Base-by-base conservation (phyloP, 2,329 filamentous ascomycete genomes). In the Colletotrichum shisoi region DNA sequence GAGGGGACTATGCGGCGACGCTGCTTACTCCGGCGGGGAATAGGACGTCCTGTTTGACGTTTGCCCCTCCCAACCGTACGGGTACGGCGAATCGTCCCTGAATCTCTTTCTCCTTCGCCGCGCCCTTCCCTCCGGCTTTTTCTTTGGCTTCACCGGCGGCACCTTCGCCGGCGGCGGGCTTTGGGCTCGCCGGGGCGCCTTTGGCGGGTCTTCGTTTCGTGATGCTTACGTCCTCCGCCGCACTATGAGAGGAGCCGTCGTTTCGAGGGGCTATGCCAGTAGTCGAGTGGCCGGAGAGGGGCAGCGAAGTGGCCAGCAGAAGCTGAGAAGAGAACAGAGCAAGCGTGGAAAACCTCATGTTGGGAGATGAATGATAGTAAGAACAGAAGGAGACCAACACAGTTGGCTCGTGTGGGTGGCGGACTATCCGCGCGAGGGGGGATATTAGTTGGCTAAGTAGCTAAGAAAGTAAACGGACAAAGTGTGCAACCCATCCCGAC, bases 21-120 rank as follows among this genome's bases (percentile, higher is more conserved):
- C 44, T 7, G 71, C 76, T 71, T 73, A 78, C 76, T 31, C 74
- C 75, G 3, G 76, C 69, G 1, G 78, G 76, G 60, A 75, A 79
- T 2, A 72, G 27, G 1, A 71, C 72, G 56, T 79, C 78, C 24
- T 72, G 73, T 70, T 78, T 75, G 67, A 76, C 62, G 46, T 76
- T 70, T 24, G 75, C 75, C 17, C 76, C 77, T 4, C 69, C 65
- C 0, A 79, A 71, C 4, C 71, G 70, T 48, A 79, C 67, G 24
- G 72, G 69, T 5, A 69, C 66, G 31, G 69, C 74, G 48, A 79
- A 79, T 45, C 72, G 57, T 11, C 62, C 77, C 45, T 73, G 45
- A 27, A 73, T 72, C 37, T 76, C 76, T 21, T 77, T 46, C 67
- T 79, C 73, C 53, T 76, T 65, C 2, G 37, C 62, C 6, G 59